Evolutionary conservation across 1,284 basidiomycete genomes (phyloP).

Genomic region (Sanghuangporus sanghuang): DNA sequence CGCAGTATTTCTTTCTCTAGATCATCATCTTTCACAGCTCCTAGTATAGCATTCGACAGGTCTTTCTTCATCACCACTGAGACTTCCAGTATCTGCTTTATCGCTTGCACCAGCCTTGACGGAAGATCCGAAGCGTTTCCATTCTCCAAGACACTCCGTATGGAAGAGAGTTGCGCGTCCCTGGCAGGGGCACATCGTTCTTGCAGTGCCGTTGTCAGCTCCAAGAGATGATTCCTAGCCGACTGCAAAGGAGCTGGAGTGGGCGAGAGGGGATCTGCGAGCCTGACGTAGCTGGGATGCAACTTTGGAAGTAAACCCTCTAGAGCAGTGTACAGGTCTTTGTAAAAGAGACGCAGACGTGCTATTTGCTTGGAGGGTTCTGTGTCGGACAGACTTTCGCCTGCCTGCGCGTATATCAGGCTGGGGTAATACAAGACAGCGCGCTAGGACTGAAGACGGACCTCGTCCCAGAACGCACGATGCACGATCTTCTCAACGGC

Average conservation of each 20-base stretch:
- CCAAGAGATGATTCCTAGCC: slow-evolving; percentile 44
- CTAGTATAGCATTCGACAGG: slow-evolving; percentile 52
- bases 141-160: slow-evolving; percentile 36
- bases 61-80: slow-evolving; percentile 59
- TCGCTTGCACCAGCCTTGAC: slow-evolving; percentile 34
- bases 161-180: slow-evolving; percentile 45
- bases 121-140: not conserved
- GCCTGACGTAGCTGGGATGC: slow-evolving; percentile 41
- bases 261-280: slow-evolving; percentile 55
- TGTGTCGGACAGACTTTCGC: slow-evolving; percentile 38
- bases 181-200: slow-evolving; percentile 62
- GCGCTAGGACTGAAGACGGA: slow-evolving; percentile 23
- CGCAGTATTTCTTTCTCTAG: slow-evolving; percentile 40
- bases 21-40: slow-evolving; percentile 57
- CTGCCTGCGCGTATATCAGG: slow-evolving; percentile 28
- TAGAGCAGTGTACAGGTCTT: slow-evolving; percentile 46
- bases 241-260: slow-evolving; percentile 61
- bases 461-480: slow-evolving; percentile 69
- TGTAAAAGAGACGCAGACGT: slow-evolving; percentile 48
- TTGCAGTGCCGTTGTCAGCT: slow-evolving; percentile 43
- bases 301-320: slow-evolving; percentile 45
- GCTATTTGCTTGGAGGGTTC: slow-evolving; percentile 40
- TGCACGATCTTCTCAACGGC: slow-evolving; percentile 53
- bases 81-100: slow-evolving; percentile 44
- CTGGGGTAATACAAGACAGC: slow-evolving; percentile 10